These are phyloP conservation scores for Postia placenta DNA, from an alignment of 768 basidiomycete species.

Conservation along the genomic window DNA sequence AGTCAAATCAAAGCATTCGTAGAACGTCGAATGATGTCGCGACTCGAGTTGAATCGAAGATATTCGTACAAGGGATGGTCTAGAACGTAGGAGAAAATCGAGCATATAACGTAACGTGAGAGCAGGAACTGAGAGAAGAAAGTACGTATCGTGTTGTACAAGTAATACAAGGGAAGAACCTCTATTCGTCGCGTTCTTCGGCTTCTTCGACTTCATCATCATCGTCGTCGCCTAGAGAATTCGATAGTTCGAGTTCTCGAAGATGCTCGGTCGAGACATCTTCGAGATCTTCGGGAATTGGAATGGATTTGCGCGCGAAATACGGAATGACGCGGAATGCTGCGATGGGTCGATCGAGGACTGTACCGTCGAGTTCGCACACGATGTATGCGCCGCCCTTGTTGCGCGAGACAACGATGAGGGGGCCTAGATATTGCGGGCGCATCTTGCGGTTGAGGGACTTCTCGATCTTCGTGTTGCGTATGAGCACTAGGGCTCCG, in stretches of 20 bases:
- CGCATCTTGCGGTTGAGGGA: constrained; percentile 20
- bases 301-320: constrained; percentile 2
- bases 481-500: constrained; percentile 23
- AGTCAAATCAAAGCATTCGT: neutral
- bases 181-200: constrained; percentile 1
- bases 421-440: constrained; percentile 21
- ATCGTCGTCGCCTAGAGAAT: constrained; percentile 1
- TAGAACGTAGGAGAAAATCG: neutral
- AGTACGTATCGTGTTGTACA: neutral
- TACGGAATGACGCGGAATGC: constrained; percentile 22
- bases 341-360: constrained; percentile 10
- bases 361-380: constrained; percentile 20
- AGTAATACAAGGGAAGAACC: neutral
- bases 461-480: constrained; percentile 22
- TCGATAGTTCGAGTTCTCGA: constrained; percentile 5
- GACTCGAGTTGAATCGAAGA: neutral
- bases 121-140: neutral
- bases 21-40: neutral
- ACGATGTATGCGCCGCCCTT: constrained; percentile 21
- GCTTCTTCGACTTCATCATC: neutral
- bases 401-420: constrained; percentile 18
- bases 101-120: neutral
- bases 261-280: constrained; percentile 3
- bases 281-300: neutral
- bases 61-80: neutral